Evolutionary conservation across 345 rosid genomes (phyloP), one percentile per base, ranked within the genome.

Genomic region (Alliaria petiolata): DNA sequence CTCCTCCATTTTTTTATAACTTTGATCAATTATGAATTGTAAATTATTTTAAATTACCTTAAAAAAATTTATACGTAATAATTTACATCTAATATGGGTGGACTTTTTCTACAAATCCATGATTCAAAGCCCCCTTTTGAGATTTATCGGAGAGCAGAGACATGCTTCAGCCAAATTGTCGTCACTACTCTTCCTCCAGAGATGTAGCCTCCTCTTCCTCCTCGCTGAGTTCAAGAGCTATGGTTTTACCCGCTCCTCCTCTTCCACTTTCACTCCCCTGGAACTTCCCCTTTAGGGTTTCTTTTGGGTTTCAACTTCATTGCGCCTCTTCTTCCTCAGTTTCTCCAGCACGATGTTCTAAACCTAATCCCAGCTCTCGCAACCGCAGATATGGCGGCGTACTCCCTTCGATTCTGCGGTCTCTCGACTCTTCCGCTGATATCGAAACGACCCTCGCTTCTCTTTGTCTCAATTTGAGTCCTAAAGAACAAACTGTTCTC

Each of bases 401-500:
- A n/a, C 51, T 89, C 73, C 86, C 89, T 75, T 83, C 93, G 7
- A 79, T 87, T 77, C 71, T 93, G 25, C 78, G 82, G 70, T 83
- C 93, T 46, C 71, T 93, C 31, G 84, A 85, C 39, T 82, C 91
- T 40, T 82, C 68, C 62, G 54, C 60, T 34, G 85, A 90, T 67
- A 33, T 89, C 16, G 93, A 84, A 8, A 75, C 76, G 4, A 80
- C 88, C 77, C 90, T 90, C 28, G 7, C 71, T 69, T 84, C 88
- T 5, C 53, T 51, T 14, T 83, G 85, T 67, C 79, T 80, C 53
- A 77, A 84, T 65, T 60, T 93, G 62, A 89, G 74, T 62, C 87
- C 97, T 14, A 93, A 85, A 78, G 91, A 90, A 34, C 96, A 89
- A 78, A 89, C 93, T 34, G 88, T 89, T 76, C 64, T 90, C 44